A percentile compares a stretch with the other conserved stretches of the same genome.
phyloP scores from a whole-genome alignment of 208 protist genomes.

The Lotmaria passim region DNA sequence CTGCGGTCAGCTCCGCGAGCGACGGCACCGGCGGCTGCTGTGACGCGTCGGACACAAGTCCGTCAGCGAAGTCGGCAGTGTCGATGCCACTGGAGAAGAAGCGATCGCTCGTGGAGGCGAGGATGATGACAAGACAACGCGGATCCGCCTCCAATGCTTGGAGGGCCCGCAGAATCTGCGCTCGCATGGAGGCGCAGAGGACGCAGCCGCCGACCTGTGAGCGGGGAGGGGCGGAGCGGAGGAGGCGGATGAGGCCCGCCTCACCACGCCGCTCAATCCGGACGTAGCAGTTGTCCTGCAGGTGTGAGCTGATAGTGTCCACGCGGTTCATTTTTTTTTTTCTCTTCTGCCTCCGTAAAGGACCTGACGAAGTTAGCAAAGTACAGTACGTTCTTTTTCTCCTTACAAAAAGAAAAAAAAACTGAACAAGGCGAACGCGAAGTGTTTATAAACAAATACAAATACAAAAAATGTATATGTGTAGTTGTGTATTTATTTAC shows the following conservation, averaged over 20 bases:
- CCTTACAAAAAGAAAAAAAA: not conserved
- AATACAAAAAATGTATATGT: too few species aligned
- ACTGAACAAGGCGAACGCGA: too few species aligned
- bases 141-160: conserved; percentile 43
- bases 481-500: too few species aligned
- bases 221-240: conserved; percentile 42
- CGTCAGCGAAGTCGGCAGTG: conserved; percentile 52
- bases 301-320: conserved; percentile 38
- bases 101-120: conserved; percentile 47
- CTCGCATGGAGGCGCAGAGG: conserved; percentile 54
- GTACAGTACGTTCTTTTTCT: too few species aligned
- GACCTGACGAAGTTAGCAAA: too few species aligned
- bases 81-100: conserved; percentile 83
- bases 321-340: conserved; percentile 31
- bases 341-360: conserved; percentile 23
- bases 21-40: conserved; percentile 51
- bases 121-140: conserved; percentile 33
- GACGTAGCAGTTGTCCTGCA: conserved; percentile 59
- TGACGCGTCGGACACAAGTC: conserved; percentile 30
- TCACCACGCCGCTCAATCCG: conserved; percentile 51
- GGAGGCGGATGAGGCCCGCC: conserved; percentile 50
- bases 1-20: conserved; percentile 47
- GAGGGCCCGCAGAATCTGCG: conserved; percentile 52
- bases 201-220: conserved; percentile 36
- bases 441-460: too few species aligned